phyloP scores from a whole-genome alignment of 1,284 basidiomycete species.

The Inonotus obliquus region DNA sequence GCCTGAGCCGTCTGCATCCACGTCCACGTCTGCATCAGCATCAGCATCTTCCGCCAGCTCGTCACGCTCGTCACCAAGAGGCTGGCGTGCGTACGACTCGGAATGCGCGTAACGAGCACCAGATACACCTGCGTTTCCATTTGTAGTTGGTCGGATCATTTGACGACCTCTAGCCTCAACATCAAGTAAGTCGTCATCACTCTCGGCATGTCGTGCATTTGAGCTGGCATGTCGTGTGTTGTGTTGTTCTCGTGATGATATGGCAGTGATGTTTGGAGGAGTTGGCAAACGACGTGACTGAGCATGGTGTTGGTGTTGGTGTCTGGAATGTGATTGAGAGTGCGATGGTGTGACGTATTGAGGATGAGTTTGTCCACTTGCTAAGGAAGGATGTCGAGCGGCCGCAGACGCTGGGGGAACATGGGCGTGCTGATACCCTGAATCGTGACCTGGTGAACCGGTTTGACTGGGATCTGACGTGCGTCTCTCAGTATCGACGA shows the following conservation, averaged over 20 bases:
- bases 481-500: not conserved
- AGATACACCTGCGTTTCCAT: not conserved
- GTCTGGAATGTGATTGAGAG: not conserved
- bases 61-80: not conserved
- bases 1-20: not conserved
- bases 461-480: not conserved
- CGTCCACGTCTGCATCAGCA: not conserved
- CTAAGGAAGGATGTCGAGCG: conserved; percentile 25
- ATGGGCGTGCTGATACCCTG: not conserved
- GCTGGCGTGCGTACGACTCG: not conserved
- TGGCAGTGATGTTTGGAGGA: conserved; percentile 13
- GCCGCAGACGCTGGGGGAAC: conserved; percentile 20
- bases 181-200: not conserved
- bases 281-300: conserved; percentile 1
- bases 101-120: not conserved
- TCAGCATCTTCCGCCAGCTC: not conserved
- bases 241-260: conserved; percentile 11
- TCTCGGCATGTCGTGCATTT: not conserved
- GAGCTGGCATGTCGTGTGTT: not conserved
- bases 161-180: conserved; percentile 15
- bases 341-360: not conserved
- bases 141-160: not conserved
- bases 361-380: not conserved
- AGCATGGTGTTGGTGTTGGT: not conserved
- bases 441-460: not conserved